Conservation (phyloP, 2,329 filamentous ascomycete genomes). For the Piedraia hortae region DNA sequence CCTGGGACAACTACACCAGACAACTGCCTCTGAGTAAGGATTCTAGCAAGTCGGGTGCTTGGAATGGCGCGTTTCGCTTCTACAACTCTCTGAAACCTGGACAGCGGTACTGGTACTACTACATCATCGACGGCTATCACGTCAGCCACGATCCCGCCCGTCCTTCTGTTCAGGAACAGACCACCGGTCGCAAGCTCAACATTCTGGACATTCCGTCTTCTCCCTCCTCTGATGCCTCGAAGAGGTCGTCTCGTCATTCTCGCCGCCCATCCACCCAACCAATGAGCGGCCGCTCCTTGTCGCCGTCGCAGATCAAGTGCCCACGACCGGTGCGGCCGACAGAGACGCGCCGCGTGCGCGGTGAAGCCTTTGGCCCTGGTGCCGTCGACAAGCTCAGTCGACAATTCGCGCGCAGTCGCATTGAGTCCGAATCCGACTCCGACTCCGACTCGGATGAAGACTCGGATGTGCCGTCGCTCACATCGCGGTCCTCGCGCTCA, state of each 20-base stretch:
- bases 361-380: constrained; percentile 49
- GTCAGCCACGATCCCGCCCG: constrained; percentile 87
- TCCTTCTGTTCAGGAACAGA: constrained; percentile 74
- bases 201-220: constrained; percentile 62
- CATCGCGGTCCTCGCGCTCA: constrained; percentile 38
- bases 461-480: constrained; percentile 26
- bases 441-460: constrained; percentile 8
- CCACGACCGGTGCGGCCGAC: constrained; percentile 74
- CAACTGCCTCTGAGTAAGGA: constrained; percentile 89
- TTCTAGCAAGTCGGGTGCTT: constrained; percentile 54
- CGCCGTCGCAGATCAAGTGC: constrained; percentile 66
- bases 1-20: constrained; percentile 90
- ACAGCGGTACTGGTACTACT: constrained; percentile 99
- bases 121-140: constrained; percentile 98
- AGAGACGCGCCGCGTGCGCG: constrained; percentile 65
- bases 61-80: constrained; percentile 94
- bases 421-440: constrained; percentile 12
- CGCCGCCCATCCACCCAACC: constrained; percentile 30
- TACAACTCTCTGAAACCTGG: constrained; percentile 63
- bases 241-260: constrained; percentile 15
- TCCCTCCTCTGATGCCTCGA: constrained; percentile 7
- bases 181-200: constrained; percentile 89
- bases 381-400: constrained; percentile 50
- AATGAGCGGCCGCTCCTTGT: constrained; percentile 64
- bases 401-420: constrained; percentile 23